Evolutionary conservation across 2,329 filamentous ascomycete species (phyloP).

Genomic region (Colletotrichum sp.): DNA sequence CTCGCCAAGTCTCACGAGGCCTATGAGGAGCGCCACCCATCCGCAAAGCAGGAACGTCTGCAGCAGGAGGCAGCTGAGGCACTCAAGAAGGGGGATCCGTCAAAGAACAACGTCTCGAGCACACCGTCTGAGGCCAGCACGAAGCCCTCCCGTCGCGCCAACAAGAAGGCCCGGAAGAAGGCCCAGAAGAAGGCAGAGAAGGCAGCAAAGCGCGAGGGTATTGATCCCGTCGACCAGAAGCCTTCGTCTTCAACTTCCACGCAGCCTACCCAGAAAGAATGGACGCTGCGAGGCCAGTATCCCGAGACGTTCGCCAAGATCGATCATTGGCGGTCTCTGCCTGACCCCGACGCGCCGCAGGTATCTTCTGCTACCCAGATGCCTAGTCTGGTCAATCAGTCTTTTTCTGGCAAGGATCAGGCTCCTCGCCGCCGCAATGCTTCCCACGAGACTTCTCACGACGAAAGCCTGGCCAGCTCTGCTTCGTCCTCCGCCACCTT

Average conservation of each 20-base stretch:
- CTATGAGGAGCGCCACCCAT: constrained; percentile 2
- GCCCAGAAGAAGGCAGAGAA: constrained; percentile 12
- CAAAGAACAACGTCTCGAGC: background rate
- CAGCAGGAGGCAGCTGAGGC: background rate
- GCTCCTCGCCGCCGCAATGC: background rate
- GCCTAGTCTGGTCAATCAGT: background rate
- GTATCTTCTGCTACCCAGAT: background rate
- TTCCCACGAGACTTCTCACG: background rate
- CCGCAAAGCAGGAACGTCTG: constrained; percentile 4
- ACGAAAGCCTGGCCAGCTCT: background rate
- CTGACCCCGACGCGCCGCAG: background rate
- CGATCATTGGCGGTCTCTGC: background rate
- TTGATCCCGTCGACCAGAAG: background rate
- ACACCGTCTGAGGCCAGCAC: background rate
- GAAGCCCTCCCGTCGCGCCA: constrained; percentile 2
- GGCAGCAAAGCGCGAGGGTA: background rate
- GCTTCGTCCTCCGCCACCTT: background rate
- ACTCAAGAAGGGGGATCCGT: background rate
- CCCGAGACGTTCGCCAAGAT: constrained; percentile 10
- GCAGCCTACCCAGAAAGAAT: background rate
- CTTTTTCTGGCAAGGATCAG: background rate
- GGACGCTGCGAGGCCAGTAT: background rate
- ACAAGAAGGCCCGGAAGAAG: constrained; percentile 9
- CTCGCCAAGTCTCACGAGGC: background rate
- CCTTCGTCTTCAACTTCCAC: background rate